Percentiles rank a stretch among this genome's conserved stretches.
These are phyloP conservation scores for Cercospora zeina DNA, from an alignment of 2,329 filamentous ascomycete genomes.

Conservation along the genomic window DNA sequence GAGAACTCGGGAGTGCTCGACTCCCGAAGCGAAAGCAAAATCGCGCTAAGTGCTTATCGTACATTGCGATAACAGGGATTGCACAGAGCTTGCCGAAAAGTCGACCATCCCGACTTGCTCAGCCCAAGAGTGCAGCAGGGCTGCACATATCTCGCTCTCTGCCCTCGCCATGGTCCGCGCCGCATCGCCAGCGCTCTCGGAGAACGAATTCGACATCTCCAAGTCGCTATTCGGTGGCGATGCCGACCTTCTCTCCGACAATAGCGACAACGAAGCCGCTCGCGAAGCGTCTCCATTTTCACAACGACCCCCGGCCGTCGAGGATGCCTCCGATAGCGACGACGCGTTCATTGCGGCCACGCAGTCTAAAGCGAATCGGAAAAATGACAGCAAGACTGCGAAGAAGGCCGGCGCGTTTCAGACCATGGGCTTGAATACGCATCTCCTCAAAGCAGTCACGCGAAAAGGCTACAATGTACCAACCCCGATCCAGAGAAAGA, in stretches of 20 bases:
- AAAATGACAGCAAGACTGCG: slow-evolving; percentile 75
- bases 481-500: slow-evolving; percentile 95
- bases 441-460: slow-evolving; percentile 84
- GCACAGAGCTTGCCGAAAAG: slow-evolving; percentile 11
- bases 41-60: not conserved
- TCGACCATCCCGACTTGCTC: not conserved
- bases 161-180: slow-evolving; percentile 48
- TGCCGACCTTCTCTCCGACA: slow-evolving; percentile 32
- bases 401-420: slow-evolving; percentile 98
- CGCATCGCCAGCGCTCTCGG: slow-evolving; percentile 78
- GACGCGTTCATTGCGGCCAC: slow-evolving; percentile 87
- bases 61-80: slow-evolving; percentile 7
- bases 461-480: slow-evolving; percentile 95
- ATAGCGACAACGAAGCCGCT: slow-evolving; percentile 5
- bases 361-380: slow-evolving; percentile 85
- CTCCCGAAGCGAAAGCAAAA: not conserved
- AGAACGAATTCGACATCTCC: slow-evolving; percentile 89
- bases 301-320: slow-evolving; percentile 21
- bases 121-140: slow-evolving; percentile 6
- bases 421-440: slow-evolving; percentile 82
- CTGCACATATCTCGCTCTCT: not conserved
- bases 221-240: slow-evolving; percentile 61
- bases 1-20: slow-evolving; percentile 6
- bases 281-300: not conserved
- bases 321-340: slow-evolving; percentile 57